These are phyloP conservation scores for Acephala macrosclerotiorum DNA, from an alignment of 2,329 filamentous ascomycete genomes.

Conservation along the genomic window DNA sequence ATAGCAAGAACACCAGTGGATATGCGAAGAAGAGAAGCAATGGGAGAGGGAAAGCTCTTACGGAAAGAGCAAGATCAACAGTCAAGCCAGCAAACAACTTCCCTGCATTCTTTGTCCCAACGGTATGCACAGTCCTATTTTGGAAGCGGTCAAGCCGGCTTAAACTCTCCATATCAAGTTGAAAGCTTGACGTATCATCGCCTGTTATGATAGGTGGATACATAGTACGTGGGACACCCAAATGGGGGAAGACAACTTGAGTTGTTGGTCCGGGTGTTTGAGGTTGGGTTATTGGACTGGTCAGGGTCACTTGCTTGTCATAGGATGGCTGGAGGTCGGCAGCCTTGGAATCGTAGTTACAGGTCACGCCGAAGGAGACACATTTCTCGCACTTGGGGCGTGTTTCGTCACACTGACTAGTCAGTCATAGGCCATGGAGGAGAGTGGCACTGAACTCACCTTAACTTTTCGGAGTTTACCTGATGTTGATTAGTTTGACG, in stretches of 20 bases:
- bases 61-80: slow-evolving; percentile 49
- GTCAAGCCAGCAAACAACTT: slow-evolving; percentile 47
- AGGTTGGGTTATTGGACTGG: background rate
- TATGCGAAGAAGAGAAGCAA: background rate
- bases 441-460: background rate
- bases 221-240: background rate
- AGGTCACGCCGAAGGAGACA: slow-evolving; percentile 53
- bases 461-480: slow-evolving; percentile 61
- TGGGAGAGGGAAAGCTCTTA: slow-evolving; percentile 41
- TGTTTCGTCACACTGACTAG: slow-evolving; percentile 58
- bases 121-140: slow-evolving; percentile 50
- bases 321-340: slow-evolving; percentile 45
- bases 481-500: background rate
- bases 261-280: background rate
- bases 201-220: slow-evolving; percentile 2
- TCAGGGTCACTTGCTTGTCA: slow-evolving; percentile 34
- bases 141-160: slow-evolving; percentile 52
- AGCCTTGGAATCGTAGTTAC: slow-evolving; percentile 50
- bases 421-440: background rate
- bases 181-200: slow-evolving; percentile 10
- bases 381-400: slow-evolving; percentile 59
- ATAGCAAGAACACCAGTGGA: background rate
- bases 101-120: slow-evolving; percentile 46
- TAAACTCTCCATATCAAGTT: slow-evolving; percentile 38
- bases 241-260: background rate